Evolutionary conservation across 805 yeast genomes (phyloP).

Genomic region (Hanseniaspora valbyensis): DNA sequence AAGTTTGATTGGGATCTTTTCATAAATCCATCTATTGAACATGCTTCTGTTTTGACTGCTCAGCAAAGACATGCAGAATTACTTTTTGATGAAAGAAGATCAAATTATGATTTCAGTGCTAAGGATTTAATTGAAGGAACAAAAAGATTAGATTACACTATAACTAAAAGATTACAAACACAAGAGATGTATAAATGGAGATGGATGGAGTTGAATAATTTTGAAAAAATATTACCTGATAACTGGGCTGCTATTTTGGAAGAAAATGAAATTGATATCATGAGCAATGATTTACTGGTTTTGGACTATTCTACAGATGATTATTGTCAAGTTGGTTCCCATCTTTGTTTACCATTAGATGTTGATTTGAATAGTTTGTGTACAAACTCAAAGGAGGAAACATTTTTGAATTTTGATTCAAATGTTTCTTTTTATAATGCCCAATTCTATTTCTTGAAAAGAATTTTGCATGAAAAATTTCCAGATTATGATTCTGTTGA

Average conservation of each 20-base stretch:
- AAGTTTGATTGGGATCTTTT: constrained; percentile 15
- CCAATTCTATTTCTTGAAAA: constrained; percentile 7
- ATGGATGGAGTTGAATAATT: constrained; percentile 7
- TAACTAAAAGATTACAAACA: neutral
- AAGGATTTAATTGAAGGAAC: constrained; percentile 8
- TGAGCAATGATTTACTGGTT: neutral
- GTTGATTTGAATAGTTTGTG: neutral
- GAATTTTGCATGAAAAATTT: constrained; percentile 6
- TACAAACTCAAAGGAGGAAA: neutral
- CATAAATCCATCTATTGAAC: constrained; percentile 5
- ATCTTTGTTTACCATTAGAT: constrained; percentile 8
- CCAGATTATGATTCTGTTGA: neutral
- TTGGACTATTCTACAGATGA: neutral
- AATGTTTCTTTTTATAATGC: constrained; percentile 6
- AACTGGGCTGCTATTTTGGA: constrained; percentile 6
- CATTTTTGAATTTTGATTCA: constrained; percentile 3
- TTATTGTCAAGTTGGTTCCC: neutral
- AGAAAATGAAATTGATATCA: neutral
- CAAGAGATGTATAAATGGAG: constrained; percentile 8
- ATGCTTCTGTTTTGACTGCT: neutral
- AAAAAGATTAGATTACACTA: constrained; percentile 7
- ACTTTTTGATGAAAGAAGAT: constrained; percentile 4
- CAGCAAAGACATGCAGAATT: constrained; percentile 7
- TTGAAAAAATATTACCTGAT: constrained; percentile 11
- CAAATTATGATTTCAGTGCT: constrained; percentile 9